These are phyloP conservation scores for Ophiostoma tasmaniense DNA, from an alignment of 2,329 filamentous ascomycete species.

Conservation along the genomic window DNA sequence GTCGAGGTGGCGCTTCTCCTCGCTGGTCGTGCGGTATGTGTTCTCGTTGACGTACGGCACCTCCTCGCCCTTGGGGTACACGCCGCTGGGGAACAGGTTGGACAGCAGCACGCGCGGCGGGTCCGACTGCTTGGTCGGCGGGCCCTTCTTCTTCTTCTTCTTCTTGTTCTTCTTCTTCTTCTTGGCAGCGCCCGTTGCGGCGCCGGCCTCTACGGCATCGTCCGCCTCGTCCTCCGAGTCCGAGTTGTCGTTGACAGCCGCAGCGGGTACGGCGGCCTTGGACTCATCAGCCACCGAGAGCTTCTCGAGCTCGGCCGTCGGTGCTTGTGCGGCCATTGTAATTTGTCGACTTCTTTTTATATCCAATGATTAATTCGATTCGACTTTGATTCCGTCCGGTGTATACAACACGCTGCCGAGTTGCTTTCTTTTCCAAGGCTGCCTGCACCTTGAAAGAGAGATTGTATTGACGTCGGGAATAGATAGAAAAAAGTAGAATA, in stretches of 20 bases:
- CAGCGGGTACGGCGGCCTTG: slow-evolving; percentile 18
- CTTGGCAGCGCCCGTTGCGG: slow-evolving; percentile 31
- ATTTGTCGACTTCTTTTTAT: neutral
- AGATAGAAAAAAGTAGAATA: neutral
- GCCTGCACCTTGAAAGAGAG: slow-evolving; percentile 4
- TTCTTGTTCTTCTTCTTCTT: slow-evolving; percentile 38
- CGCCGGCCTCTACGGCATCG: slow-evolving; percentile 26
- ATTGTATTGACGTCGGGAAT: neutral
- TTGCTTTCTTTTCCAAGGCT: neutral
- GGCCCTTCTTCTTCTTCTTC: slow-evolving; percentile 75
- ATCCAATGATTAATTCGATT: neutral
- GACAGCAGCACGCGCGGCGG: slow-evolving; percentile 68
- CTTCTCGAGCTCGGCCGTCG: slow-evolving; percentile 23
- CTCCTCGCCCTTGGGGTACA: slow-evolving; percentile 71
- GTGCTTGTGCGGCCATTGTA: slow-evolving; percentile 34
- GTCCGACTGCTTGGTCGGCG: slow-evolving; percentile 61
- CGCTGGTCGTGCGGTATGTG: slow-evolving; percentile 66
- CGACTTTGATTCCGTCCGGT: neutral
- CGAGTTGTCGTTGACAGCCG: slow-evolving; percentile 36
- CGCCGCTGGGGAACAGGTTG: slow-evolving; percentile 62
- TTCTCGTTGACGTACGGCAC: slow-evolving; percentile 73
- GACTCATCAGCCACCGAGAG: slow-evolving; percentile 1
- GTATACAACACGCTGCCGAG: neutral
- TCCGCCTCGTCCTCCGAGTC: slow-evolving; percentile 48
- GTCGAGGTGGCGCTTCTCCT: slow-evolving; percentile 77